These are phyloP conservation scores for Secale cereale DNA, from an alignment of 176 grass and related monocot species.

Conservation along the genomic window DNA sequence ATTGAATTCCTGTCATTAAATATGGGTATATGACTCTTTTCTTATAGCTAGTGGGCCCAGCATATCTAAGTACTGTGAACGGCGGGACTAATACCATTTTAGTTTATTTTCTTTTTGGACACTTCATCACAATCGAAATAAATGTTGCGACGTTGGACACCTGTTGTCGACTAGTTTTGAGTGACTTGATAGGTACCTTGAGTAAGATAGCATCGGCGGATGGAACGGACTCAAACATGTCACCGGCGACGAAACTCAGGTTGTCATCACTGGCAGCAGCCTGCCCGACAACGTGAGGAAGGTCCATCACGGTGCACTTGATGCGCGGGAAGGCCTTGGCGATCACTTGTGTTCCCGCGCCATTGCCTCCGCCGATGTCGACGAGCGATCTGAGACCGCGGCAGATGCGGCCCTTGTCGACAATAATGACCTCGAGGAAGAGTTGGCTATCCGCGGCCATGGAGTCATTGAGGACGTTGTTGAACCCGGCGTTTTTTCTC, in stretches of 20 bases:
- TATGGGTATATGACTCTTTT: too few relatives aligned
- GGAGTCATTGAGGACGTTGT: constrained; percentile 15
- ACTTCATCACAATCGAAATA: too few relatives aligned
- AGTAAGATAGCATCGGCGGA: constrained; percentile 33
- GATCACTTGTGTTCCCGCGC: neutral
- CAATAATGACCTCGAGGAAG: neutral
- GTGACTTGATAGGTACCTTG: constrained; percentile 27
- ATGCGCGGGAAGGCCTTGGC: constrained; percentile 25
- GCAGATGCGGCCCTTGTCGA: neutral
- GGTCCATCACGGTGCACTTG: constrained; percentile 46
- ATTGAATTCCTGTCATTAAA: too few relatives aligned
- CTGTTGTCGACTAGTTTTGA: too few relatives aligned
- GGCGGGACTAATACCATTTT: too few relatives aligned
- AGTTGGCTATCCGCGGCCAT: constrained; percentile 16
- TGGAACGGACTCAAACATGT: constrained; percentile 35
- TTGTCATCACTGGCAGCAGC: neutral
- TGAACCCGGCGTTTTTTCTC: neutral
- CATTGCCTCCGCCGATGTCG: constrained; percentile 29
- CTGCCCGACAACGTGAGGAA: constrained; percentile 21
- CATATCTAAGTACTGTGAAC: too few relatives aligned
- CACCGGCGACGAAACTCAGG: neutral
- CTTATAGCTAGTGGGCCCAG: too few relatives aligned
- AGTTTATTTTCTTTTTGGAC: too few relatives aligned
- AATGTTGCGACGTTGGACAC: too few relatives aligned
- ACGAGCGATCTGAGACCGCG: constrained; percentile 25